Conservation (phyloP, 495 filamentous ascomycete genomes). For the Podospora didyma region DNA sequence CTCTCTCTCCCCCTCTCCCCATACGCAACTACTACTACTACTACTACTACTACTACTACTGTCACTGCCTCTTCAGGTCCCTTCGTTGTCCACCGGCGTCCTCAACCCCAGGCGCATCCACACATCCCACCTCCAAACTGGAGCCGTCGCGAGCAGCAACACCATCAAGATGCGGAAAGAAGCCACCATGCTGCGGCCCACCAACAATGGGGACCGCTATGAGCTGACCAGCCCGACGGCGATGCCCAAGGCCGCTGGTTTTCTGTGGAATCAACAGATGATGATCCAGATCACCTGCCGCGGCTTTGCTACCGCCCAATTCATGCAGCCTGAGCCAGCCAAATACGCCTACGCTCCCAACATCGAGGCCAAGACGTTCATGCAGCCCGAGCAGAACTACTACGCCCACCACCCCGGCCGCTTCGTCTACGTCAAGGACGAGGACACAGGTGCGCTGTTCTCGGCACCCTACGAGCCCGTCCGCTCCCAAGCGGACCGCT, state of each 20-base stretch:
- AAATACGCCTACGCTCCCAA: constrained; percentile 55
- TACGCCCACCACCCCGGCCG: constrained; percentile 56
- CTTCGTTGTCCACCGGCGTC: not conserved
- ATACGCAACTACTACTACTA: not conserved
- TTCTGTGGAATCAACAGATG: constrained; percentile 60
- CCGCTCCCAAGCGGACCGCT: constrained; percentile 42
- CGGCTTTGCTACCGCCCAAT: constrained; percentile 53
- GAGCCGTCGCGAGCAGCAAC: constrained; percentile 1
- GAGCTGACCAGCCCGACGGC: constrained; percentile 52
- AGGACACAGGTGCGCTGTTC: constrained; percentile 48
- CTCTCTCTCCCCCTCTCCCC: not conserved
- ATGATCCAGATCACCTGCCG: constrained; percentile 57
- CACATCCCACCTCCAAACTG: constrained; percentile 6
- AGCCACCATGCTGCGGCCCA: constrained; percentile 36
- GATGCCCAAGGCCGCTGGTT: constrained; percentile 52
- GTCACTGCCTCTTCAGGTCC: too few relatives aligned
- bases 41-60: not conserved
- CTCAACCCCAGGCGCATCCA: not conserved
- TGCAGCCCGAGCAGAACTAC: constrained; percentile 58
- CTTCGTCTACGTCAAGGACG: constrained; percentile 57
- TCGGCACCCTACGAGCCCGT: constrained; percentile 55
- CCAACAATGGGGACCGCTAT: constrained; percentile 50
- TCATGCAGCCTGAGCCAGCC: constrained; percentile 57
- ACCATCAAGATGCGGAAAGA: constrained; percentile 25
- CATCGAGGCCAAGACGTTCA: constrained; percentile 55